These are phyloP conservation scores for Phycomyces nitens DNA, from an alignment of 192 early-diverging fungal species.

Conservation along the genomic window DNA sequence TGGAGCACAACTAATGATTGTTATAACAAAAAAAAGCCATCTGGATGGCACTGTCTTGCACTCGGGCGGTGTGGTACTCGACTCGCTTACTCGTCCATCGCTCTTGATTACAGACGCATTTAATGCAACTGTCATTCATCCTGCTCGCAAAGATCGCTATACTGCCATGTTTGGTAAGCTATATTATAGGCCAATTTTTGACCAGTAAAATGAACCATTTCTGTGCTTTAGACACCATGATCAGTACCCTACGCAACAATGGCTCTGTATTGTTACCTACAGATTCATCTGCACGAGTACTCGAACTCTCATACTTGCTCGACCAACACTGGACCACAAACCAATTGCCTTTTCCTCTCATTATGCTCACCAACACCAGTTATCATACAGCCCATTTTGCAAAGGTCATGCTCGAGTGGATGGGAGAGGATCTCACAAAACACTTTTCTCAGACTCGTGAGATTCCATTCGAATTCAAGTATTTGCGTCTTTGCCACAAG, in stretches of 20 bases:
- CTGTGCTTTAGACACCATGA: constrained; percentile 53
- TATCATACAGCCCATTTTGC: constrained; percentile 80
- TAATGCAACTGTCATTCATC: constrained; percentile 66
- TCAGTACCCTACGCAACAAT: constrained; percentile 54
- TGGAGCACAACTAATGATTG: not conserved
- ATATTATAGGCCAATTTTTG: not conserved
- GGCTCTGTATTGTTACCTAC: constrained; percentile 89
- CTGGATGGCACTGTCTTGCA: constrained; percentile 69
- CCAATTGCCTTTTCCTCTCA: constrained; percentile 63
- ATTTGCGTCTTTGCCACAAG: constrained; percentile 62
- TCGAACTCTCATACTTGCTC: constrained; percentile 87
- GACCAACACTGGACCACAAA: constrained; percentile 80
- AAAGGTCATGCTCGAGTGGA: constrained; percentile 93
- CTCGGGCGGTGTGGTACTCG: constrained; percentile 58
- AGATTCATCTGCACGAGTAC: constrained; percentile 81
- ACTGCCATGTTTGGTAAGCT: constrained; percentile 68
- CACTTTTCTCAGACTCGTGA: constrained; percentile 69
- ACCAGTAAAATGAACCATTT: not conserved
- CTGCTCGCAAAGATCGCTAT: constrained; percentile 71
- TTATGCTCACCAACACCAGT: constrained; percentile 74
- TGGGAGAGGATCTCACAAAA: constrained; percentile 76
- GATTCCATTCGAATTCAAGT: constrained; percentile 89
- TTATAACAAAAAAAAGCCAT: constrained; percentile 60
- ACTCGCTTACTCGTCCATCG: constrained; percentile 73
- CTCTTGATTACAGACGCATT: constrained; percentile 92